Evolutionary conservation across 805 yeast genomes (phyloP).

Genomic region (Vanderwaltozyma polyspora): DNA sequence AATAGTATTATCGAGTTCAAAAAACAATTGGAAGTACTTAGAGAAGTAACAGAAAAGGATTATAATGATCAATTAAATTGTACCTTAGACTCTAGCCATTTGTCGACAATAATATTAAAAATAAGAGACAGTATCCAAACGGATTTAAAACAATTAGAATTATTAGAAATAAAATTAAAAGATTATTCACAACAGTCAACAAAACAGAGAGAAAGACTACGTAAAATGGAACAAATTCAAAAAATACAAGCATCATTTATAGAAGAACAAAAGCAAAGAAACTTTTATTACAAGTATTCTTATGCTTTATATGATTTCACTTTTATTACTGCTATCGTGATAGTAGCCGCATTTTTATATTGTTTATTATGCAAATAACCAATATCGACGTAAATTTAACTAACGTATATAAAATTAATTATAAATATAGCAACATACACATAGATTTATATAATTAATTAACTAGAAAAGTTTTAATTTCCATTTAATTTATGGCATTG

Average conservation of each 20-base stretch:
- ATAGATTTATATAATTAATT: too few relatives aligned
- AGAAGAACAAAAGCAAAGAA: conserved; percentile 2
- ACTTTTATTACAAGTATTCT: conserved; percentile 3
- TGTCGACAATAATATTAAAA: conserved; percentile 17
- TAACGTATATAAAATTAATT: too few relatives aligned
- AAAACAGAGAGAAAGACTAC: conserved; percentile 18
- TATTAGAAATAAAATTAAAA: conserved; percentile 21
- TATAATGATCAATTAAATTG: conserved; percentile 20
- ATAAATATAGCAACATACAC: too few relatives aligned
- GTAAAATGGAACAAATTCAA: conserved; percentile 20
- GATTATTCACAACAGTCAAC: conserved; percentile 10
- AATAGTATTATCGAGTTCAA: conserved; percentile 23
- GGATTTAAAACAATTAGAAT: conserved; percentile 17
- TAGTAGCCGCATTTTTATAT: too few relatives aligned
- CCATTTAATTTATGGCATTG: too few relatives aligned
- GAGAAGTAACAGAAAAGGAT: conserved; percentile 19
- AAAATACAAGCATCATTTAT: conserved; percentile 5
- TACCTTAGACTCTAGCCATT: conserved; percentile 19
- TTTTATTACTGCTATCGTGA: too few relatives aligned
- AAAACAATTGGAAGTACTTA: conserved; percentile 13
- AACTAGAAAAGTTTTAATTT: too few relatives aligned
- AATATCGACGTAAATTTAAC: too few relatives aligned
- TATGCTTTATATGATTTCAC: neutral
- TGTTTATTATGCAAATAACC: too few relatives aligned
- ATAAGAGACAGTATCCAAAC: conserved; percentile 6